These are phyloP conservation scores for Quercus tomentella DNA, from an alignment of 331 rosid species.

Conservation along the genomic window DNA sequence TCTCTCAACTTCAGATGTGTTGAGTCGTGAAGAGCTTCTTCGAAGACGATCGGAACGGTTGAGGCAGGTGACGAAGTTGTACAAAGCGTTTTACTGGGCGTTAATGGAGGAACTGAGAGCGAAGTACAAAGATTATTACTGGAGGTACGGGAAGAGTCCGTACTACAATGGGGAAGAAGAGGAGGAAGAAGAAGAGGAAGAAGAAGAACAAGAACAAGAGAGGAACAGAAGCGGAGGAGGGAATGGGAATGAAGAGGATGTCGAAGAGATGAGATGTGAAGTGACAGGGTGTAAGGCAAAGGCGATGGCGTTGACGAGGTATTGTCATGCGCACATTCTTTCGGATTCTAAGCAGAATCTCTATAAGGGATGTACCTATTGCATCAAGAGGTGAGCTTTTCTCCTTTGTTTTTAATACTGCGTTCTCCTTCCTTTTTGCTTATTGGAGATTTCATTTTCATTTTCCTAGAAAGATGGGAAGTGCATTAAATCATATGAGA, in stretches of 20 bases:
- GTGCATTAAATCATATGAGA: no score
- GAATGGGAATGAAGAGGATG: slow-evolving; percentile 28
- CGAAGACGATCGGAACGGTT: no score
- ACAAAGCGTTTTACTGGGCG: slow-evolving; percentile 39
- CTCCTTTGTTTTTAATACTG: not conserved
- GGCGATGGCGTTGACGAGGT: slow-evolving; percentile 70
- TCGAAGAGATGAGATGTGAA: slow-evolving; percentile 39
- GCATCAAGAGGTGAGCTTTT: slow-evolving; percentile 37
- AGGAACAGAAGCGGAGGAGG: slow-evolving; percentile 1
- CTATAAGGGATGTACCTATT: slow-evolving; percentile 46
- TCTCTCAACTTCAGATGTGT: no score
- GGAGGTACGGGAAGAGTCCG: slow-evolving; percentile 71
- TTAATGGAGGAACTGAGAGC: slow-evolving; percentile 47
- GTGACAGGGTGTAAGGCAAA: slow-evolving; percentile 50
- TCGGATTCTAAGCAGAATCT: slow-evolving; percentile 65
- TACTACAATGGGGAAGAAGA: slow-evolving; percentile 35
- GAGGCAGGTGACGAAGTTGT: no score
- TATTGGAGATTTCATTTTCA: no score
- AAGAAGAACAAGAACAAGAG: not conserved
- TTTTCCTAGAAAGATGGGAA: no score
- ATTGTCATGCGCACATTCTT: slow-evolving; percentile 60
- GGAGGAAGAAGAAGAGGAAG: slow-evolving; percentile 21
- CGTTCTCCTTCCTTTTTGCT: no score
- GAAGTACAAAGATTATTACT: slow-evolving; percentile 48
- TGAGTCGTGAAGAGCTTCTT: no score